phyloP scores from a whole-genome alignment of 441 rosid species.

The Jatropha podagrica region DNA sequence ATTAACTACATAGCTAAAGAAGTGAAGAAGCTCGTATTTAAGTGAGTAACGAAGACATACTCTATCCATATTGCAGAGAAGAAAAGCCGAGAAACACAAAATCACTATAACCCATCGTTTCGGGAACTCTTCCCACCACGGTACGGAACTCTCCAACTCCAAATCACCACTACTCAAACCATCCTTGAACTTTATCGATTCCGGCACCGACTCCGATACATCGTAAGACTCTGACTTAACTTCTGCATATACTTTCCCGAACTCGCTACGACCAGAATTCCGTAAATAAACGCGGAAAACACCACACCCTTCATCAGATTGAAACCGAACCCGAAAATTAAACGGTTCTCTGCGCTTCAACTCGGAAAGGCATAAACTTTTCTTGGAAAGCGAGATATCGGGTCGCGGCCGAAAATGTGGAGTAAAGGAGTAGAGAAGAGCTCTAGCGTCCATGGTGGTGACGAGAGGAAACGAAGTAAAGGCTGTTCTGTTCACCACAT shows the following conservation, averaged over 20 bases:
- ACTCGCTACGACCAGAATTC: conserved; percentile 29
- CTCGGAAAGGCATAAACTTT: conserved; percentile 1
- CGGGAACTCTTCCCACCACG: conserved; percentile 89
- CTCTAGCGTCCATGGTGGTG: conserved; percentile 68
- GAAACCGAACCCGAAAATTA: conserved; percentile 28
- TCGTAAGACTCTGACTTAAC: conserved; percentile 39
- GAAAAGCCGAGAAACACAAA: conserved; percentile 83
- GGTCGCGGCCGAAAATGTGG: conserved; percentile 44
- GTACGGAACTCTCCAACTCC: conserved; percentile 29
- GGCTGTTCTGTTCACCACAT: conserved; percentile 20
- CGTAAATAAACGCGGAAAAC: conserved; percentile 43
- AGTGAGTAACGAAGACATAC: conserved; percentile 40
- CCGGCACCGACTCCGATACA: conserved; percentile 27
- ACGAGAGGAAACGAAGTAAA: not conserved
- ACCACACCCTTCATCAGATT: conserved; percentile 24
- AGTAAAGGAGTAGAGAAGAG: conserved; percentile 50
- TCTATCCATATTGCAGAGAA: conserved; percentile 94
- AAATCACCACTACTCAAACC: conserved; percentile 29
- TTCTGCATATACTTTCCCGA: conserved; percentile 38
- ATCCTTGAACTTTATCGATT: conserved; percentile 32
- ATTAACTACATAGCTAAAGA: no score
- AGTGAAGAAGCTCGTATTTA: not conserved
- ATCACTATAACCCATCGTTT: conserved; percentile 88
- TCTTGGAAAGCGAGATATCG: conserved; percentile 26
- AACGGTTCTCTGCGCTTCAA: not conserved